Base-by-base conservation (phyloP, 2,329 filamentous ascomycete species). In the Cladosporium sp. region DNA sequence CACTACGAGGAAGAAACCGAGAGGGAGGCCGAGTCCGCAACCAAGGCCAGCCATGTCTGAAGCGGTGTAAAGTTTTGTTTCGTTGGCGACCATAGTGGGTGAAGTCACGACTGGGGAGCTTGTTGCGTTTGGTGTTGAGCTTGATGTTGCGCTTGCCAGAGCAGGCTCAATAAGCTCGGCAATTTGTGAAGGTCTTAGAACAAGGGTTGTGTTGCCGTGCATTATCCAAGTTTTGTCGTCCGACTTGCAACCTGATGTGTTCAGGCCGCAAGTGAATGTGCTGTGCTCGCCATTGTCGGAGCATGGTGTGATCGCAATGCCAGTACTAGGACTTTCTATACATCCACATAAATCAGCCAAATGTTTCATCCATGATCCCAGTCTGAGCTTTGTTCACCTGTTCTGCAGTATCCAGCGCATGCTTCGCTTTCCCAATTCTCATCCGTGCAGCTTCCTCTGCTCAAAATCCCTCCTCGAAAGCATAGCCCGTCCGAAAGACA, bases 401-500 rank as follows among this genome's bases (percentile, higher is more conserved):
- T 59, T 30, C 55, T 67, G 63, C 70, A 72, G 47, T 67, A 70
- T 42, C 55, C 56, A 3, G 69, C 59, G 64, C 70, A 73, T 30
- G 65, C 63, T 39, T 62, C 54, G 22, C 64, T 67, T 8, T 58
- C 58, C 70, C 70, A 73, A 11, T 62, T 65, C 55, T 68, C 61
- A 47, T 72, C 70, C 17, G 69, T 72, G 59, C 70, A 72, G 40
- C 67, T 70, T 20, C 61, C 63, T 57, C 69, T 60, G 19, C 60
- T 68, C 40, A 71, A 62, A 12, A 73, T 61, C 12, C 69, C 69
- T 19, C 60, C 63, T 12, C 64, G 64, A 52, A 67, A 71, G 55
- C 70, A 73, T 12, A 72, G 58, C 15, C 70, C 70, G 57, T 68
- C 68, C 20, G 68, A 67, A 64, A 72, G 43, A 54, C 70, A 72